Percentiles rank a stretch among this genome's conserved stretches.
Conservation (phyloP, 495 filamentous ascomycete species). For the Corynascus novoguineensis region DNA sequence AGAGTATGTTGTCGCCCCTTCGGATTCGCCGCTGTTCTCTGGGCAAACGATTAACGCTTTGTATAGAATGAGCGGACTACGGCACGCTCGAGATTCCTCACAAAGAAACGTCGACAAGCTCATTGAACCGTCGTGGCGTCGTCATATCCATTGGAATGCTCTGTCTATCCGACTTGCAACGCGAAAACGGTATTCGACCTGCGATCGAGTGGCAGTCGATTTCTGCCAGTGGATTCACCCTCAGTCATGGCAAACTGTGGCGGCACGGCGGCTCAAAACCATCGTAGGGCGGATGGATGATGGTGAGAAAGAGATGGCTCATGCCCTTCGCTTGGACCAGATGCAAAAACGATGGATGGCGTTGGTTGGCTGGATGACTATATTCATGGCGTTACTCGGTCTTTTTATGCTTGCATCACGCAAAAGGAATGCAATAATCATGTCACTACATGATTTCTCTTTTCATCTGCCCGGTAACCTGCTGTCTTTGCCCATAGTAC, state of each 20-base stretch:
- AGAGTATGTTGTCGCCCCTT: slow-evolving; percentile 49
- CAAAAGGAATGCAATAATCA: slow-evolving; percentile 3
- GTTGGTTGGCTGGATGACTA: slow-evolving; percentile 10
- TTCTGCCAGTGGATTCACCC: not conserved
- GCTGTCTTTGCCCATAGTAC: not conserved
- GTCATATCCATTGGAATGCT: too few species aligned
- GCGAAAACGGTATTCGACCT: too few species aligned
- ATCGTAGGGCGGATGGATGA: not conserved
- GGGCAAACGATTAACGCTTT: not conserved
- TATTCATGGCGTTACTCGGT: slow-evolving; percentile 10
- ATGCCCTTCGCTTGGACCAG: not conserved
- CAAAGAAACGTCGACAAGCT: too few species aligned
- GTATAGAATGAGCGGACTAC: not conserved
- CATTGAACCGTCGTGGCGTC: too few species aligned
- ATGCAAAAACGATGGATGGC: slow-evolving; percentile 5
- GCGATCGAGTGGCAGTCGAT: too few species aligned
- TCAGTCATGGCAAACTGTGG: not conserved
- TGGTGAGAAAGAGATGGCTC: not conserved
- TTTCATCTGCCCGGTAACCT: not conserved
- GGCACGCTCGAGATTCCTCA: too few species aligned
- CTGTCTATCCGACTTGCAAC: too few species aligned
- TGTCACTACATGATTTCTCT: not conserved
- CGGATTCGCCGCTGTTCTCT: not conserved
- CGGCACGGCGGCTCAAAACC: not conserved
- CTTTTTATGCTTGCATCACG: slow-evolving; percentile 4